Evolutionary conservation across 2,329 filamentous ascomycete genomes (phyloP), one percentile per base, ranked within the genome.

Genomic region (Monosporascus sp.): DNA sequence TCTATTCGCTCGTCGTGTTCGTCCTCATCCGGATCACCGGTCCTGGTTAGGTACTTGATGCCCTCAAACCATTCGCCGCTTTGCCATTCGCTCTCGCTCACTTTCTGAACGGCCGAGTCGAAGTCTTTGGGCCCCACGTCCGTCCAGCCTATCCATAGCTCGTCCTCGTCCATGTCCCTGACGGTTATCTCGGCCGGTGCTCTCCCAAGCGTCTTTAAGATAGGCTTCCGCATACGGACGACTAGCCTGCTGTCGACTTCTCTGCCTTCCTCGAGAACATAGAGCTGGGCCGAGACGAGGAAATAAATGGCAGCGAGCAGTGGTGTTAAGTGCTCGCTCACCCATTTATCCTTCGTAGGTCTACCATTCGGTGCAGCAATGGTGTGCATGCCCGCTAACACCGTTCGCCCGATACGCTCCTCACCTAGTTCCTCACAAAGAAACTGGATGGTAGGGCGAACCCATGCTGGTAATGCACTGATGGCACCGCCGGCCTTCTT

Each of bases 381-480:
- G 19, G 74, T 71, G 75, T 87, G 86, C 50, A 91, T 78, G 1
- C 89, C 91, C 0, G 89, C 86, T 48, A 90, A 82, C 0, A 95
- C 80, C 51, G 91, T 88, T 0, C 88, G 87, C 0, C 83, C 83
- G 3, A 91, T 79, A 4, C 75, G 77, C 7, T 81, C 77, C 1
- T 84, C 82, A 1, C 78, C 76, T 9, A 90, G 76, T 24, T 80
- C 77, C 40, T 77, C 78, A 66, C 87, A 87, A 11, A 95, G 69
- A 54, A 79, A 80, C 24, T 87, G 81, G 8, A 90, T 83, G 0
- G 82, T 79, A 1, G 86, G 82, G 64, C 85, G 83, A n/a, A 87
- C 76, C 88, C 89, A 95, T 7, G 73, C 71, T 0, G 85, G 84
- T 5, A 82, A 65, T n/a, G 68, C 63, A 49, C 65, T 66, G 19